Base-by-base conservation (phyloP, 1,139 yeast species). In the Protomyces arabidopsidicola region DNA sequence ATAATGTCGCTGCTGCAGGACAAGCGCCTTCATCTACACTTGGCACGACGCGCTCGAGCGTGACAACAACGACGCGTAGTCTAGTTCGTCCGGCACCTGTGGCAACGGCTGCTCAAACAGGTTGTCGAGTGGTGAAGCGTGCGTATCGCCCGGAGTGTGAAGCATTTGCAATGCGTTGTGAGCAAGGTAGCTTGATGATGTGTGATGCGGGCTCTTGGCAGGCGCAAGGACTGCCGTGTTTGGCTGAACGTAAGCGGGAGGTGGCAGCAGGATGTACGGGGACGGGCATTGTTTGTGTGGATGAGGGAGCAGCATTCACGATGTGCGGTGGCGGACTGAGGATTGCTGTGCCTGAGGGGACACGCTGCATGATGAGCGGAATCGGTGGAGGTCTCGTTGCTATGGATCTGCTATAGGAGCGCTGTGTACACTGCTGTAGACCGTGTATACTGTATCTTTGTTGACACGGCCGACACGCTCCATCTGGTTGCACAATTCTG, bases 201-300 rank as follows among this genome's bases (percentile, higher is more conserved):
- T 58, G 62, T 42, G 42, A 55, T 35, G 39, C 22, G 14, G 62
- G 62, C 2, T 18, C 31, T 22, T 58, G 62, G 62, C 36, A 18
- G 8, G 9, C 5, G 2, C 38, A 50, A n/a, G n/a, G 14, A 9
- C 39, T 50, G 4, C 24, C 16, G 36, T 20, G 38, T 27, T 36
- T 18, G 22, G 39, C n/a, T 12, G 42, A 31, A 10, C 20, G 12
- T 10, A 39, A 31, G 6, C 36, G 31, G 9, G 42, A 14, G 14
- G 14, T 8, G 36, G 22, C 22, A 14, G 16, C 8, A 18, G 22
- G 20, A 16, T 58, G 62, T 27, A 24, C 42, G 2, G 62, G 62
- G 3, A 58, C 62, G 3, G 62, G 62, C 12, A 52, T 58, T 31
- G 35, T 38, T 14, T 58, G 62, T 42, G 20, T 42, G 10, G 45